Percentiles rank a stretch among this genome's conserved stretches.
Conservation (phyloP, 257 asterid species). For the Solanum tarijense region DNA sequence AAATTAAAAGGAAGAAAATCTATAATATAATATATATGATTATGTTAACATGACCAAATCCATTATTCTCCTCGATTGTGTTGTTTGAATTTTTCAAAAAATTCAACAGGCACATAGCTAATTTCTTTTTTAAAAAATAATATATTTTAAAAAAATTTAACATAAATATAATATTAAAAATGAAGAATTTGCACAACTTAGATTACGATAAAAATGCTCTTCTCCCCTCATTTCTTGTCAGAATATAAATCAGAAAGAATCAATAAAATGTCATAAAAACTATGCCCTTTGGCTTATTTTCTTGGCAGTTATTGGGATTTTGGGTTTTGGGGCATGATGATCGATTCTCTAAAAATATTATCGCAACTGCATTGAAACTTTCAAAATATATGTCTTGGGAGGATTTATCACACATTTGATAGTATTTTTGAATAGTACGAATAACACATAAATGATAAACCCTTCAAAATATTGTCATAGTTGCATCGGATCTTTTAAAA, state of each 20-base stretch:
- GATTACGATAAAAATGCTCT: too few relatives aligned
- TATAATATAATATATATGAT: neutral
- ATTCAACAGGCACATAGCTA: too few relatives aligned
- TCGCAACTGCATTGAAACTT: too few relatives aligned
- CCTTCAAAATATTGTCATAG: neutral
- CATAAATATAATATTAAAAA: too few relatives aligned
- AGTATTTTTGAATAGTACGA: neutral
- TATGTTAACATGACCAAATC: neutral
- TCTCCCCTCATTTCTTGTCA: conserved; percentile 4
- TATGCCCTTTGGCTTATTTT: conserved; percentile 14
- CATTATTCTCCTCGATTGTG: neutral
- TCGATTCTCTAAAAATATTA: neutral
- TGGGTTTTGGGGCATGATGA: neutral
- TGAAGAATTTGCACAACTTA: too few relatives aligned
- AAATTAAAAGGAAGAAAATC: too few relatives aligned
- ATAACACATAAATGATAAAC: neutral
- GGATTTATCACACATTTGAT: neutral
- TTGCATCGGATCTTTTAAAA: neutral
- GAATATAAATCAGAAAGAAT: conserved; percentile 34
- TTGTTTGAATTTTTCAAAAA: too few relatives aligned
- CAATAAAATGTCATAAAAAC: conserved; percentile 23
- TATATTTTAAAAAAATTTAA: too few relatives aligned
- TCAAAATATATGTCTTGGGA: neutral
- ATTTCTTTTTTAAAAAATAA: too few relatives aligned
- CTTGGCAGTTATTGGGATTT: conserved; percentile 5